Percentiles rank a stretch among this genome's conserved stretches.
phyloP scores from a whole-genome alignment of 805 yeast genomes.

The Pichia kluyveri region DNA sequence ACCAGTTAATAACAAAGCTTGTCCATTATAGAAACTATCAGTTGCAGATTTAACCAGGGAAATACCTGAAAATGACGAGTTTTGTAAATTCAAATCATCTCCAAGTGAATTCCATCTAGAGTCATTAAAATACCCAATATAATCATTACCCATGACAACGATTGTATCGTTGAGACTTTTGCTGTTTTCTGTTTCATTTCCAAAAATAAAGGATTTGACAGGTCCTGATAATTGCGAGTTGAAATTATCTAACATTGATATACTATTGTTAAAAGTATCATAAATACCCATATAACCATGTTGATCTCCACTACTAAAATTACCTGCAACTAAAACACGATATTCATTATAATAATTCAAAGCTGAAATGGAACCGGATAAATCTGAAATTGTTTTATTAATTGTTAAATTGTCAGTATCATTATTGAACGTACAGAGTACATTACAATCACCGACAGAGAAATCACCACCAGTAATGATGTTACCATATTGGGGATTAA shows the following conservation, averaged over 20 bases:
- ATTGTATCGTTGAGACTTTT: slow-evolving; percentile 31
- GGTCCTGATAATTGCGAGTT: slow-evolving; percentile 25
- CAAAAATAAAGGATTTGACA: slow-evolving; percentile 18
- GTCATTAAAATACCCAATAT: slow-evolving; percentile 36
- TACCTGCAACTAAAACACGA: slow-evolving; percentile 41
- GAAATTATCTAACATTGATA: slow-evolving; percentile 15
- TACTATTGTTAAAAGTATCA: slow-evolving; percentile 36
- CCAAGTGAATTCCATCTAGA: slow-evolving; percentile 39
- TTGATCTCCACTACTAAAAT: slow-evolving; percentile 30
- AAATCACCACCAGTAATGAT: slow-evolving; percentile 72
- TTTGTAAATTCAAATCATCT: slow-evolving; percentile 22
- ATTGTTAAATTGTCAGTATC: slow-evolving; percentile 18
- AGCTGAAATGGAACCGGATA: slow-evolving; percentile 46
- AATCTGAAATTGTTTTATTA: slow-evolving; percentile 43
- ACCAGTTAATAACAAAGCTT: slow-evolving; percentile 53
- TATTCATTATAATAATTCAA: slow-evolving; percentile 37
- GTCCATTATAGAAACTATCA: slow-evolving; percentile 31
- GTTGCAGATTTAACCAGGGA: slow-evolving; percentile 19
- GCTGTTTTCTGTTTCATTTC: slow-evolving; percentile 32
- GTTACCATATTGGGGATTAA: slow-evolving; percentile 31
- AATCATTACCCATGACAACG: slow-evolving; percentile 33
- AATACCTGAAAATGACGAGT: slow-evolving; percentile 35
- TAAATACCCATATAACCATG: slow-evolving; percentile 40
- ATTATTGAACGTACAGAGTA: slow-evolving; percentile 56
- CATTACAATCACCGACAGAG: slow-evolving; percentile 37